A percentile compares a stretch with the other conserved stretches of the same genome.
phyloP scores from a whole-genome alignment of 2,329 filamentous ascomycete genomes.

The Sodiomyces alkalinus region DNA sequence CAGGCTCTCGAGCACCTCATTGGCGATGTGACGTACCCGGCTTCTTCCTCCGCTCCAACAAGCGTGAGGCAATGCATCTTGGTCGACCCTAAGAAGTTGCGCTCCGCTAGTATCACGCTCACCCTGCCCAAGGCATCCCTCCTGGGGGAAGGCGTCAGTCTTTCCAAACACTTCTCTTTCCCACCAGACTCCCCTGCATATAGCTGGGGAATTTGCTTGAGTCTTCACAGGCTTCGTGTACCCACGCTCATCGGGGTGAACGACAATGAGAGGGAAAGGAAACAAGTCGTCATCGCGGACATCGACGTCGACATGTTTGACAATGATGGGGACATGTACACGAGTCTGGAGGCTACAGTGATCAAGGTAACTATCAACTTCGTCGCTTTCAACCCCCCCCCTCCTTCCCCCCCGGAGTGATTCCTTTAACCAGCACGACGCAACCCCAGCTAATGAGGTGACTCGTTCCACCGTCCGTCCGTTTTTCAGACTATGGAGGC shows the following conservation, averaged over 20 bases:
- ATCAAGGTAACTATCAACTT: conserved; percentile 36
- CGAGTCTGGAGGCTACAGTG: conserved; percentile 40
- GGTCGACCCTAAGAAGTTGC: conserved; percentile 17
- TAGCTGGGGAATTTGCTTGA: conserved; percentile 19
- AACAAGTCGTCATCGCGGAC: conserved; percentile 51
- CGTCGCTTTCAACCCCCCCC: background rate
- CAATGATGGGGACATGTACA: conserved; percentile 30
- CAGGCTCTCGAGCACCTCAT: conserved; percentile 1
- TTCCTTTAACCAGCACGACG: background rate
- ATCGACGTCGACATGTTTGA: conserved; percentile 43
- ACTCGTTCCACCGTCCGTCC: no score
- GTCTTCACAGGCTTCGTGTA: conserved; percentile 42
- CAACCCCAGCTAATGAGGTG: no score
- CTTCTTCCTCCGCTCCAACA: no score
- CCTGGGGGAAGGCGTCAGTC: conserved; percentile 42
- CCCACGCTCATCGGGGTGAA: conserved; percentile 62
- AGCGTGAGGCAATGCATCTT: conserved; percentile 1
- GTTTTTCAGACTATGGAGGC: conserved; percentile 33
- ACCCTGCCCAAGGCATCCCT: conserved; percentile 54
- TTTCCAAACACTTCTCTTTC: conserved; percentile 15
- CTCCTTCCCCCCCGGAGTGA: no score
- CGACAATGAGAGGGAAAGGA: conserved; percentile 48
- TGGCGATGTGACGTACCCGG: conserved; percentile 1
- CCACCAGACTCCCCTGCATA: background rate
- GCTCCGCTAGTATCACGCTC: conserved; percentile 35